Base-by-base conservation (phyloP, 306 rosid genomes). In the Oemleria cerasiformis region DNA sequence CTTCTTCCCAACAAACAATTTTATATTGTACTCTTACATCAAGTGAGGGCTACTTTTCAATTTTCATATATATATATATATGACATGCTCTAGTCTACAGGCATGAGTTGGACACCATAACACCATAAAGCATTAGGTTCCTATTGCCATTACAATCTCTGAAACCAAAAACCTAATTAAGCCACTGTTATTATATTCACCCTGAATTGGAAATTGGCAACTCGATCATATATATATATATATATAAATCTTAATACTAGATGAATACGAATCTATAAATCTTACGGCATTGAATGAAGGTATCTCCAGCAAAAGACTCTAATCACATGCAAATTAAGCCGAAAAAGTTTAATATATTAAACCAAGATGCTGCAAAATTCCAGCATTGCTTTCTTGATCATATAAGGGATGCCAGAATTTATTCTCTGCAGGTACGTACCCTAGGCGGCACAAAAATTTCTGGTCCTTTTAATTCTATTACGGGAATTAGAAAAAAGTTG, bases 41-140 rank as follows among this genome's bases (percentile, higher is more conserved):
- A 45, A 16, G 39, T 49, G 45, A 43, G 71, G 43, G 64, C 72
- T 57, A 63, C 30, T 39, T 62, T 79, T 76, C 63, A 72, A 72
- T 50, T 69, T 77, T 81, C 62, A 51, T 16, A 21, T n/a, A n/a
- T n/a, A n/a, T n/a, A n/a, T n/a, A n/a, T n/a, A n/a, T n/a, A n/a
- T n/a, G 23, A 7, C 14, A 74, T 78, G 55, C 63, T 78, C 1
- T 62, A 60, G 76, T 67, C 48, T 68, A 55, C 2, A 66, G 4
- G 70, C 51, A 59, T 86, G 73, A 81, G 78, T 81, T 77, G 83
- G 69, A 72, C 23, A 45, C 81, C 77, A 71, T 61, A 73, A 25
- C 30, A 25, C 30, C 30, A 25, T 25, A 25, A 25, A 67, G 78
- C 81, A 74, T 83, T 71, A 39, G 65, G 63, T 79, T 77, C 70